A percentile compares a stretch with the other conserved stretches of the same genome.
Conservation (phyloP, 495 filamentous ascomycete species). For the Aspergillus sclerotiicarbonarius region DNA sequence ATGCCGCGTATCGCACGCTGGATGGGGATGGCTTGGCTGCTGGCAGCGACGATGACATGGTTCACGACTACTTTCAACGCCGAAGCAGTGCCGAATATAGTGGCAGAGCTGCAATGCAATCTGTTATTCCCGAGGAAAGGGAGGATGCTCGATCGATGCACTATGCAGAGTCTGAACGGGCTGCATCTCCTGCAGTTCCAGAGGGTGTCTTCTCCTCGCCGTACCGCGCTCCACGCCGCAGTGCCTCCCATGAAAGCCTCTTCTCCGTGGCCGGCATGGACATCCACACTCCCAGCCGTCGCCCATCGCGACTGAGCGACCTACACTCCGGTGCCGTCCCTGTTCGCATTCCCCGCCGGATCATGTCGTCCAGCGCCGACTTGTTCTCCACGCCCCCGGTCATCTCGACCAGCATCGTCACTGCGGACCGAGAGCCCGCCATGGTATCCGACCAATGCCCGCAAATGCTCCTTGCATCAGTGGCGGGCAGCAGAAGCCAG, state of each 20-base stretch:
- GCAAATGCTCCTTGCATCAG: constrained; percentile 38
- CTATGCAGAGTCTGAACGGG: constrained; percentile 14
- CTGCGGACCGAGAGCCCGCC: constrained; percentile 31
- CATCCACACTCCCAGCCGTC: constrained; percentile 44
- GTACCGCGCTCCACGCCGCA: constrained; percentile 32
- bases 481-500: constrained; percentile 28
- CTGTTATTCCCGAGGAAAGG: constrained; percentile 43
- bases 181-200: constrained; percentile 16
- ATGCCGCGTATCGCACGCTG: constrained; percentile 11
- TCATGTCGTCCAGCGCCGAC: constrained; percentile 35
- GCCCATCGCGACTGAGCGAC: constrained; percentile 34
- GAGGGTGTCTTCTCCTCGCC: constrained; percentile 29
- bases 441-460: constrained; percentile 28
- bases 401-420: constrained; percentile 44
- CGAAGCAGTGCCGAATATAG: constrained; percentile 6
- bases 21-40: constrained; percentile 17
- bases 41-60: constrained; percentile 28
- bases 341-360: constrained; percentile 33
- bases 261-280: constrained; percentile 52
- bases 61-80: not conserved
- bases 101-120: constrained; percentile 24
- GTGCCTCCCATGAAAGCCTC: constrained; percentile 50
- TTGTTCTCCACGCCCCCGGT: constrained; percentile 41
- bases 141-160: constrained; percentile 31
- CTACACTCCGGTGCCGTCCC: constrained; percentile 27